Evolutionary conservation across 225 moss, liverwort and hornwort species (phyloP).

Genomic region (Neckera pumila): DNA sequence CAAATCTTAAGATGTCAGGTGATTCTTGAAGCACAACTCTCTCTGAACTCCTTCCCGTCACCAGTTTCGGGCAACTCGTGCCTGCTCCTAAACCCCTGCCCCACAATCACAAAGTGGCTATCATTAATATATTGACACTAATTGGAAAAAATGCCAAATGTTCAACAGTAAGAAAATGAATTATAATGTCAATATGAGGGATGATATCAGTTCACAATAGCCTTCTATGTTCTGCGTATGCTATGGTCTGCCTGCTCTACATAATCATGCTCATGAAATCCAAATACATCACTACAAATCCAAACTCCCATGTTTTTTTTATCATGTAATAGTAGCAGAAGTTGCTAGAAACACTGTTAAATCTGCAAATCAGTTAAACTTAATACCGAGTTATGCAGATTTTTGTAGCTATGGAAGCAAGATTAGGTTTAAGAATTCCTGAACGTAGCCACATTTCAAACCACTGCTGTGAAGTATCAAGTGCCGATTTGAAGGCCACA

Average conservation of each 20-base stretch:
- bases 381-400: too few species aligned
- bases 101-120: not conserved
- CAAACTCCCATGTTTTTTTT: not conserved
- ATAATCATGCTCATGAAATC: too few species aligned
- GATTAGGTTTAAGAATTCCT: not conserved
- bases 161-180: not conserved
- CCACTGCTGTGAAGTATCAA: not conserved
- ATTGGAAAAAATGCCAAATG: not conserved
- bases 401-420: not conserved
- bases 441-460: not conserved
- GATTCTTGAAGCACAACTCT: slow-evolving; percentile 80
- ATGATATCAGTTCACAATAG: not conserved
- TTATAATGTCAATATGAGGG: not conserved
- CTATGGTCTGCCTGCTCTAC: not conserved
- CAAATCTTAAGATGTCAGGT: slow-evolving; percentile 67
- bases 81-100: slow-evolving; percentile 75
- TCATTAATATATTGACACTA: not conserved
- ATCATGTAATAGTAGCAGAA: too few species aligned
- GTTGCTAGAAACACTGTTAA: not conserved
- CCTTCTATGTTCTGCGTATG: not conserved
- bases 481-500: not conserved
- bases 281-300: not conserved
- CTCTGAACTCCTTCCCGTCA: slow-evolving; percentile 43
- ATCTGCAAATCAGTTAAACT: not conserved
- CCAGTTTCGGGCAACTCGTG: slow-evolving; percentile 90